Base-by-base conservation (phyloP, 2,329 filamentous ascomycete genomes). In the Talaromyces sp. region DNA sequence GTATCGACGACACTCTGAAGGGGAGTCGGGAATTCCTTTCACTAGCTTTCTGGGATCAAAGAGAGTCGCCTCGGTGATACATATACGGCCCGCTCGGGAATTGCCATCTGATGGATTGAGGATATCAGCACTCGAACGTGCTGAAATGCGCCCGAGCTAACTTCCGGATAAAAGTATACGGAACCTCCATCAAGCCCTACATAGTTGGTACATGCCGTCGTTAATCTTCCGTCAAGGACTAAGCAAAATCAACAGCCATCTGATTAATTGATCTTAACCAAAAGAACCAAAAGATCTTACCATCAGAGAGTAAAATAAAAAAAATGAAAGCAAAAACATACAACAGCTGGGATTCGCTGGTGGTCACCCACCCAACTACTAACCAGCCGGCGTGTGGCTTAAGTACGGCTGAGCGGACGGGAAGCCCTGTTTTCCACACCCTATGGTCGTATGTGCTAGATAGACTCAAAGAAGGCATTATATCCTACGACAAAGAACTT, bases 341-440 rank as follows among this genome's bases (percentile, higher is more conserved):
- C 44, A 48, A 48, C 44, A 48, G 44, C 23, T 48, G 44, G 44
- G 44, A 48, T 48, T 48, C 44, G 44, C 44, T 48, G 44, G 44
- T 48, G 44, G 44, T 48, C 44, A 48, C 44, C 44, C 44, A 48
- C 44, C 44, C 44, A 48, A 48, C 44, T 48, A 48, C 44, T 48
- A 48, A 48, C 44, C 44, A 48, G 23, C 44, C 44, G 44, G 44
- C 44, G 44, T 48, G 44, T 48, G 44, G 44, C 44, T 48, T 48
- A 48, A 48, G 44, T 48, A 48, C 21, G 44, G 44, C 44, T 48
- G 44, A 48, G 44, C 44, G 44, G 44, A 48, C 44, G 44, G 44
- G 44, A 46, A 46, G 44, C 44, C 44, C 44, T 48, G 44, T 48
- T 48, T 48, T 48, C 44, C 44, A 48, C 44, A 28, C 44, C 44